Conservation (phyloP, 805 yeast genomes). For the Ogataea nakhonphanomensis region DNA sequence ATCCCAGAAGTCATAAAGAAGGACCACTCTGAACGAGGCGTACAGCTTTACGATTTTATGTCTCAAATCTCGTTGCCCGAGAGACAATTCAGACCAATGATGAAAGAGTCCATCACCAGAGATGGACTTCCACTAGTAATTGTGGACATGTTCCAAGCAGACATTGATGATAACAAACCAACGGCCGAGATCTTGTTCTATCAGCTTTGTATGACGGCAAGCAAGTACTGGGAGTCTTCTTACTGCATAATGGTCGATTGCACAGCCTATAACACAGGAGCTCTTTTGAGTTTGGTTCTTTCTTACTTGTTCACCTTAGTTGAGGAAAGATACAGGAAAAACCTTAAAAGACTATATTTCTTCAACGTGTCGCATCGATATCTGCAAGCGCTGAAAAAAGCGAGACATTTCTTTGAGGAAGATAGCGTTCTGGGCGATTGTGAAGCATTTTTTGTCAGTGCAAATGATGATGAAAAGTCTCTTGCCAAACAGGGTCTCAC, state of each 20-base stretch:
- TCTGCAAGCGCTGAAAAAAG: conserved; percentile 13
- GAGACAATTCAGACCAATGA: conserved; percentile 41
- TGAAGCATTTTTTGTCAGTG: conserved; percentile 38
- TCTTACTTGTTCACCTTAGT: conserved; percentile 31
- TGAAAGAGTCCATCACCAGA: conserved; percentile 61
- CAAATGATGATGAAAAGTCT: conserved; percentile 42
- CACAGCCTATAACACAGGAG: conserved; percentile 45
- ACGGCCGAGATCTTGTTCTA: conserved; percentile 54
- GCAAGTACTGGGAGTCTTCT: conserved; percentile 68
- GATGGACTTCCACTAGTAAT: conserved; percentile 74
- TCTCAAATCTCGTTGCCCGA: conserved; percentile 58
- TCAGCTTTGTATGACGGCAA: conserved; percentile 58
- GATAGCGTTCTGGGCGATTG: conserved; percentile 9
- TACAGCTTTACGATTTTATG: conserved; percentile 70
- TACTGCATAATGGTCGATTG: conserved; percentile 65
- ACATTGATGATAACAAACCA: conserved; percentile 22
- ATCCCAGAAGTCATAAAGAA: conserved; percentile 52
- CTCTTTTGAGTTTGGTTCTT: conserved; percentile 7
- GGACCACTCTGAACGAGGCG: conserved; percentile 42
- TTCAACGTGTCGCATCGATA: conserved; percentile 43
- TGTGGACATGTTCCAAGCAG: conserved; percentile 42
- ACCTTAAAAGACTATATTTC: conserved; percentile 53
- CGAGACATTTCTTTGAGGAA: conserved; percentile 7
- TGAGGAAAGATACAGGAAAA: conserved; percentile 49
- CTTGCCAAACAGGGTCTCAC: conserved; percentile 45